Base-by-base conservation (phyloP, 345 rosid species). In the Eutrema heterophyllum region DNA sequence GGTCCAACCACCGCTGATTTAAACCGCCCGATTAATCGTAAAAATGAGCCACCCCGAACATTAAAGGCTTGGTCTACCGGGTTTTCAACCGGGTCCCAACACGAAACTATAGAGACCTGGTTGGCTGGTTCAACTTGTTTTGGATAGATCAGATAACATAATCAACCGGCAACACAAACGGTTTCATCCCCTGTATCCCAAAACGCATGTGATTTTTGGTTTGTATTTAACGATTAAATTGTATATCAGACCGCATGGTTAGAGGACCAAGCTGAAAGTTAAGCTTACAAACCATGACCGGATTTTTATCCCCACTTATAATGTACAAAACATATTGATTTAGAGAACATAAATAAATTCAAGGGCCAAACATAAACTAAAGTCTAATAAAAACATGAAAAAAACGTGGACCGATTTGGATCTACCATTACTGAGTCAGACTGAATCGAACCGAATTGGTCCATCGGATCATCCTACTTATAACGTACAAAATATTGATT, bases 221-320 rank as follows among this genome's bases (percentile, higher is more conserved):
- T 18, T 18, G 21, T 18, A 0, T 18, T 18, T 0, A 21, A 21
- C 2, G 24, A 21, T 21, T 21, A 21, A 21, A 21, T 21, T 21
- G 2, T 21, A 21, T 21, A 21, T 21, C 24, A 21, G 24, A 21
- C 24, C 43, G 98, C 98, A 54, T 88, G 86, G 72, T 82, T 21
- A 21, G 24, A 94, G 79, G 91, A 52, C 97, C 98, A 94, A 2
- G 84, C 93, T 18, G 38, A 53, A 54, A 54, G 38, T 14, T 13
- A 14, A 30, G 21, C 39, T 9, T 14, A 29, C 11, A 54, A 30
- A 54, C 21, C 10, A 8, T 14, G 59, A 54, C 39, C 1, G n/a
- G 11, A 30, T 16, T 14, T 30, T 32, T 39, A 30, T 54, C 24
- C 59, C 59, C 59, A 11, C 13, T 10, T 24, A 24, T 51, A 51